phyloP scores from a whole-genome alignment of 805 yeast species.

The Candida tallmaniae region DNA sequence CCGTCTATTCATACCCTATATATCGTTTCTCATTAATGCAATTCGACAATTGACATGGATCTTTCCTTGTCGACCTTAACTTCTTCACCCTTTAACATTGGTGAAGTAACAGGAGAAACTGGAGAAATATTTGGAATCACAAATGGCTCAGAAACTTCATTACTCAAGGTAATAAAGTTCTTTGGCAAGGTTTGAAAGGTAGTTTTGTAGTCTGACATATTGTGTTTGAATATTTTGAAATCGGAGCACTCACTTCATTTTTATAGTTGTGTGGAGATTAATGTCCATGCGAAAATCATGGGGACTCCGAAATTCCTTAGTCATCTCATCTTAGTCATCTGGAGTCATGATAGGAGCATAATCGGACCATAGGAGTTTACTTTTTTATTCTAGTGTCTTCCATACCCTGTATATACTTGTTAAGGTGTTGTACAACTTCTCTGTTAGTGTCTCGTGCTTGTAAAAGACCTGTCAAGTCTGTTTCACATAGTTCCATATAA shows the following conservation, averaged over 20 bases:
- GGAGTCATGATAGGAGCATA: too few relatives aligned
- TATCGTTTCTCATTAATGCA: constrained; percentile 5
- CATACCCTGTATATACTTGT: too few relatives aligned
- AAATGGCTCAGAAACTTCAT: constrained; percentile 57
- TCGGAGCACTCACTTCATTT: background rate
- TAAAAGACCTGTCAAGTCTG: too few relatives aligned
- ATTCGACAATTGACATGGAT: constrained; percentile 24
- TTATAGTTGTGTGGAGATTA: constrained; percentile 5
- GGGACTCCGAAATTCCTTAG: constrained; percentile 4
- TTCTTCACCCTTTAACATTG: constrained; percentile 8
- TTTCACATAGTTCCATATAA: too few relatives aligned
- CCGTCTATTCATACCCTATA: background rate
- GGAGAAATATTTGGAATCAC: constrained; percentile 64
- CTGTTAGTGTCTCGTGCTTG: too few relatives aligned
- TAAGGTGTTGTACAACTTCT: too few relatives aligned
- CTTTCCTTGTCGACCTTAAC: constrained; percentile 8
- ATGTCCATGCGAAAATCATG: constrained; percentile 4
- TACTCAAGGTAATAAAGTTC: constrained; percentile 50
- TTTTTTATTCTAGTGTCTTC: too few relatives aligned
- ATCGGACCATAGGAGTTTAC: too few relatives aligned
- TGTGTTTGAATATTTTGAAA: background rate
- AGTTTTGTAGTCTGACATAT: constrained; percentile 12
- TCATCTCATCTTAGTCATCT: background rate
- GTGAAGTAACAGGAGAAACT: constrained; percentile 20
- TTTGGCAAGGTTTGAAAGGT: constrained; percentile 11